A percentile compares a stretch with the other conserved stretches of the same genome.
Evolutionary conservation across 73 alveolate species (phyloP).

Genomic region (Tetrahymena malaccensis): DNA sequence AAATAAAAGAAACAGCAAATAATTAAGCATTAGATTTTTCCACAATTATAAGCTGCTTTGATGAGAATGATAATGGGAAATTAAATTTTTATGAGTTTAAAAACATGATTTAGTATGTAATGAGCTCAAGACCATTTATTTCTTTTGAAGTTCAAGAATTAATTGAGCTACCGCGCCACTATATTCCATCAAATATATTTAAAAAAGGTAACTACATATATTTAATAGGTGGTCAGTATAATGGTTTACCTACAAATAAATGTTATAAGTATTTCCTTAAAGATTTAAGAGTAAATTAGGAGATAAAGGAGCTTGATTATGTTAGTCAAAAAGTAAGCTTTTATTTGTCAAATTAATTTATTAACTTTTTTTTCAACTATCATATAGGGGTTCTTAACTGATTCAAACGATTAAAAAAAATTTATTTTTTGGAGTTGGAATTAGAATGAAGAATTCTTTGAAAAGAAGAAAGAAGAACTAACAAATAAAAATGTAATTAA

Average conservation of each 20-base stretch:
- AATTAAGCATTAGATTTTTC: background rate
- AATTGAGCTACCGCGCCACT: background rate
- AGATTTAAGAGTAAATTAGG: background rate
- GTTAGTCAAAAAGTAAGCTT: background rate
- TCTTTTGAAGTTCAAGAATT: background rate
- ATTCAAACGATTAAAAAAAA: background rate
- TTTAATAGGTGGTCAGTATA: background rate
- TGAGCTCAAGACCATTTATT: background rate
- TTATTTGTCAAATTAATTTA: background rate
- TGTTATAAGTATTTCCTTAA: background rate
- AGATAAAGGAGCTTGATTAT: background rate
- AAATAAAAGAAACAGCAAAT: background rate
- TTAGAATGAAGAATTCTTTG: background rate
- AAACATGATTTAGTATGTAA: background rate
- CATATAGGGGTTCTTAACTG: background rate
- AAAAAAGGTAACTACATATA: background rate
- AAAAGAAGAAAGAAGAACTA: background rate
- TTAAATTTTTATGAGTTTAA: background rate
- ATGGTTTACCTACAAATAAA: background rate
- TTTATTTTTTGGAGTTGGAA: background rate
- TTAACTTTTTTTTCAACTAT: background rate
- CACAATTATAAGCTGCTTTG: background rate
- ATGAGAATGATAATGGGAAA: background rate
- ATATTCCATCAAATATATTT: background rate
- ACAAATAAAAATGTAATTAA: background rate